Conservation (phyloP, 2,329 filamentous ascomycete genomes). For the Alternaria postmessia region DNA sequence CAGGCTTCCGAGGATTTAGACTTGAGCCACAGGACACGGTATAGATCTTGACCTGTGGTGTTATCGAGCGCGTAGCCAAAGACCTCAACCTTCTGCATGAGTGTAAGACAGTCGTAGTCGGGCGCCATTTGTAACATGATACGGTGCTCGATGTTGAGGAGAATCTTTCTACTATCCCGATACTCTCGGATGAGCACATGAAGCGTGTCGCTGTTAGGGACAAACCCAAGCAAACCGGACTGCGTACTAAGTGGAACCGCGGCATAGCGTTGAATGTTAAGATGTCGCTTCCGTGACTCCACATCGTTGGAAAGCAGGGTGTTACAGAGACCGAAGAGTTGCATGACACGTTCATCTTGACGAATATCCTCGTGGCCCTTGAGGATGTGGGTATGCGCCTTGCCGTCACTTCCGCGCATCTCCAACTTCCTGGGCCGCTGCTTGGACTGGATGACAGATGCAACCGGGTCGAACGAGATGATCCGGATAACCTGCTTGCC, state of each 20-base stretch:
- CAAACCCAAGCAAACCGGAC: slow-evolving; percentile 94
- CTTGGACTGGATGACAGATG: slow-evolving; percentile 95
- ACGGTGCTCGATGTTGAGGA: slow-evolving; percentile 98
- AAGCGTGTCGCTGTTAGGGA: slow-evolving; percentile 95
- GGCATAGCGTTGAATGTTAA: slow-evolving; percentile 94
- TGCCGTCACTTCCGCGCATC: slow-evolving; percentile 87
- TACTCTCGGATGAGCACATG: slow-evolving; percentile 98
- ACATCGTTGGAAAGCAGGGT: slow-evolving; percentile 92
- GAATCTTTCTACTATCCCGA: slow-evolving; percentile 93
- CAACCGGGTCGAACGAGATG: slow-evolving; percentile 85
- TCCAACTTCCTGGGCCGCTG: slow-evolving; percentile 91
- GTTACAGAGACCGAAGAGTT: slow-evolving; percentile 97
- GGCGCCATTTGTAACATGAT: slow-evolving; percentile 99
- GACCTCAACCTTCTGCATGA: slow-evolving; percentile 99
- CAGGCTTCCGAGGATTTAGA: slow-evolving; percentile 97
- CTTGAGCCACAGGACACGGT: slow-evolving; percentile 98
- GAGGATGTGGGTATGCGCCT: slow-evolving; percentile 84
- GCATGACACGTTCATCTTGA: slow-evolving; percentile 99
- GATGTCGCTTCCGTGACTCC: slow-evolving; percentile 95
- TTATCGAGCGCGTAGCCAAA: slow-evolving; percentile 99
- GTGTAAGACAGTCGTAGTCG: slow-evolving; percentile 96
- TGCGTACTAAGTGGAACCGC: slow-evolving; percentile 97
- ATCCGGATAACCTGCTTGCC: slow-evolving; percentile 83
- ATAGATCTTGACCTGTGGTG: slow-evolving; percentile 97
- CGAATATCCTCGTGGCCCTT: slow-evolving; percentile 99